Conservation (phyloP, 2,329 filamentous ascomycete species). For the Juglanconis sp. region DNA sequence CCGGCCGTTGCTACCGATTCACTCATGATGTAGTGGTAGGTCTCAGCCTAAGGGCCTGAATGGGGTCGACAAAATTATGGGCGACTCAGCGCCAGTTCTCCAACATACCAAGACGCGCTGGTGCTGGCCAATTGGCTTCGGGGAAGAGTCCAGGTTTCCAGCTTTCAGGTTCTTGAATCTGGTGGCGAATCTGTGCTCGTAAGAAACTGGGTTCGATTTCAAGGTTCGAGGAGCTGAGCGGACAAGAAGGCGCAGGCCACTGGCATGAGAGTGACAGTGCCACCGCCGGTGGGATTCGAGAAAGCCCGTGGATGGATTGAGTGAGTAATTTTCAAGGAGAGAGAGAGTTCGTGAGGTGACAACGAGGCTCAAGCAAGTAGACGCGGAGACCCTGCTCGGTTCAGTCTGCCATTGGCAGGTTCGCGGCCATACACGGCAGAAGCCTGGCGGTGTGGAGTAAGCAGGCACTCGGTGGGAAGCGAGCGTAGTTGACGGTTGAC, state of each 20-base stretch:
- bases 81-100: background rate
- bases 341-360: background rate
- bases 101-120: background rate
- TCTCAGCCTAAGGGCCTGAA: background rate
- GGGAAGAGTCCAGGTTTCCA: background rate
- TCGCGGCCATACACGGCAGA: background rate
- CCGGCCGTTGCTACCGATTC: constrained; percentile 8
- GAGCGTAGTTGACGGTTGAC: background rate
- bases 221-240: background rate
- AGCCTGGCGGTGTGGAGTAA: background rate
- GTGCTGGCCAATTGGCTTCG: background rate
- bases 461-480: background rate
- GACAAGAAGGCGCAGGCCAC: background rate
- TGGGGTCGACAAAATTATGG: background rate
- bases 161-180: background rate
- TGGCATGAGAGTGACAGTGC: background rate
- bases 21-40: constrained; percentile 5
- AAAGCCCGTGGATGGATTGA: background rate
- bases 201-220: background rate
- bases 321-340: background rate
- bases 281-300: background rate
- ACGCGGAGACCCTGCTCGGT: background rate
- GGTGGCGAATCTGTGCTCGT: background rate
- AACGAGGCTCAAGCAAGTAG: background rate
- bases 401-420: background rate